Evolutionary conservation across 2,329 filamentous ascomycete genomes (phyloP).

Genomic region (Exophiala spinifera): DNA sequence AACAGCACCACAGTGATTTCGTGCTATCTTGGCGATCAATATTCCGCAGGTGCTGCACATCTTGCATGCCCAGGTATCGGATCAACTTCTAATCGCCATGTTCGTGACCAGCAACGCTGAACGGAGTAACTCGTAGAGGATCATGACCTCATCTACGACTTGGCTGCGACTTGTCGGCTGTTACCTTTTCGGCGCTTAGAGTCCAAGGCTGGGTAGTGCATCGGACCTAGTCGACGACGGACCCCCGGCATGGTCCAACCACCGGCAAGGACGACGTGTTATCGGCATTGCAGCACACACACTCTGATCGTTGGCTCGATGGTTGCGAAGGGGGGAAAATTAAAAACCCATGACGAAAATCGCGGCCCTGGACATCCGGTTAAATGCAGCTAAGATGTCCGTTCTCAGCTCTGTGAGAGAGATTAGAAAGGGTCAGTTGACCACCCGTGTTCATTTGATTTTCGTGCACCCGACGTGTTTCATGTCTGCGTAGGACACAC

Average conservation of each 20-base stretch:
- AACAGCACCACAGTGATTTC: too few relatives aligned
- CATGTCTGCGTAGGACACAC: slow-evolving; percentile 10
- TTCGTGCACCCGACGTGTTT: slow-evolving; percentile 22
- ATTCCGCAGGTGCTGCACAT: background rate
- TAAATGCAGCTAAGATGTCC: too few relatives aligned
- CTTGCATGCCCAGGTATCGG: background rate
- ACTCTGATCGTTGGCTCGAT: background rate
- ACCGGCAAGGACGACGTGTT: too few relatives aligned
- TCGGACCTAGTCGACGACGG: background rate
- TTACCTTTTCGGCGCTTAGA: background rate
- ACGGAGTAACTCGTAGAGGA: background rate
- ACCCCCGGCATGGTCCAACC: background rate
- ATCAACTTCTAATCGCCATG: background rate
- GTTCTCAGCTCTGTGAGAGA: too few relatives aligned
- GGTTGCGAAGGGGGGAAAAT: background rate
- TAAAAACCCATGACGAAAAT: background rate
- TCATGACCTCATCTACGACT: background rate
- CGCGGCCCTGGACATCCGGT: background rate
- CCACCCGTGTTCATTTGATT: slow-evolving; percentile 7
- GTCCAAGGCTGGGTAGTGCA: slow-evolving; percentile 1
- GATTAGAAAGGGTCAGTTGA: slow-evolving; percentile 23
- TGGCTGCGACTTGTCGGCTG: background rate
- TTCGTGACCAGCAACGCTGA: too few relatives aligned
- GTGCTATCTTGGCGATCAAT: too few relatives aligned
- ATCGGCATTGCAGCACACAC: background rate